phyloP scores from a whole-genome alignment of 805 yeast genomes.

The Barnettozyma botsteinii region DNA sequence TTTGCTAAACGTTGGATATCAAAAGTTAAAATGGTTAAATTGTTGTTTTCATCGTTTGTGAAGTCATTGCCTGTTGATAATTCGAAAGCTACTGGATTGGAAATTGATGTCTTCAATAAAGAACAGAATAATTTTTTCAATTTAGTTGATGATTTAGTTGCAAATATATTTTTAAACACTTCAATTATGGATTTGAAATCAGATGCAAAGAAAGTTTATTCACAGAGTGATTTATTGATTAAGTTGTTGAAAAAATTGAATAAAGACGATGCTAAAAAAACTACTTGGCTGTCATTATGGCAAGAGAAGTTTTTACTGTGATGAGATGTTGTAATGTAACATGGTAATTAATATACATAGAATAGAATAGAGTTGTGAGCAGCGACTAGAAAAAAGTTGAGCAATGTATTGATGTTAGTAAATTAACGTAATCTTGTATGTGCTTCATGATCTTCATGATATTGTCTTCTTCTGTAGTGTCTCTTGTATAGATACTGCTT shows the following conservation, averaged over 20 bases:
- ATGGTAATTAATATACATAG: too few relatives aligned
- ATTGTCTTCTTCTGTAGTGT: too few relatives aligned
- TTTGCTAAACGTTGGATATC: constrained; percentile 45
- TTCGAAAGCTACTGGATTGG: constrained; percentile 32
- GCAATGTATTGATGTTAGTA: too few relatives aligned
- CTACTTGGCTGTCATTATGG: constrained; percentile 58
- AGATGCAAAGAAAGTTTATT: constrained; percentile 29
- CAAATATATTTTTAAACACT: constrained; percentile 42
- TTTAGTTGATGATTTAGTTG: constrained; percentile 52
- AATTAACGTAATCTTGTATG: too few relatives aligned
- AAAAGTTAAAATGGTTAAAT: constrained; percentile 50
- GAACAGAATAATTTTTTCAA: constrained; percentile 39
- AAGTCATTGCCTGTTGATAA: constrained; percentile 46
- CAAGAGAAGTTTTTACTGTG: constrained; percentile 31
- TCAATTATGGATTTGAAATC: constrained; percentile 23
- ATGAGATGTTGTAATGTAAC: too few relatives aligned
- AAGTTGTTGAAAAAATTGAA: constrained; percentile 38
- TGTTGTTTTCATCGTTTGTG: constrained; percentile 50
- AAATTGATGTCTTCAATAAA: constrained; percentile 42
- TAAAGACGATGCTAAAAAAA: constrained; percentile 43
- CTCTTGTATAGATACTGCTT: too few relatives aligned
- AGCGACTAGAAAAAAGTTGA: too few relatives aligned
- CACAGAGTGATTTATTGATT: constrained; percentile 15
- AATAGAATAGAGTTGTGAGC: too few relatives aligned
- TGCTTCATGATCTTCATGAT: too few relatives aligned